Conservation (phyloP, 2,329 filamentous ascomycete species). For the Sarocladium brachiariae region DNA sequence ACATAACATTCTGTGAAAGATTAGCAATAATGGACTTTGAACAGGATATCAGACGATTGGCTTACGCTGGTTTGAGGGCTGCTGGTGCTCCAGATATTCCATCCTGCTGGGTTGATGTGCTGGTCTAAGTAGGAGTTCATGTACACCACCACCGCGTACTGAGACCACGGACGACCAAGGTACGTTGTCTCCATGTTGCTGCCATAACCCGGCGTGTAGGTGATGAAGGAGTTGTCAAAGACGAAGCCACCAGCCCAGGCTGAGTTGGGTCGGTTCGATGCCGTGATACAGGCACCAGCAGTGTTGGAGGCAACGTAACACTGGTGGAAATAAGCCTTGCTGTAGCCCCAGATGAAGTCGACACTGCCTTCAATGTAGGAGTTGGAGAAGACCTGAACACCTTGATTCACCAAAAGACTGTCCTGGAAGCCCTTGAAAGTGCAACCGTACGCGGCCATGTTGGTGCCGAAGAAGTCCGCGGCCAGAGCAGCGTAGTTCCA, state of each 20-base stretch:
- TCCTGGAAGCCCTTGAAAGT: slow-evolving; percentile 41
- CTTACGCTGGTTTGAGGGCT: slow-evolving; percentile 47
- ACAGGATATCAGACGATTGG: too few species aligned
- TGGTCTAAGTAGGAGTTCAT: slow-evolving; percentile 36
- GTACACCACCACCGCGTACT: slow-evolving; percentile 40
- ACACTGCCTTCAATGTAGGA: slow-evolving; percentile 39
- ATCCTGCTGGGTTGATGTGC: slow-evolving; percentile 16
- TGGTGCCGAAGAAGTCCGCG: slow-evolving; percentile 25
- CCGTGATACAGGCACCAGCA: slow-evolving; percentile 31
- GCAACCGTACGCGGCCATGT: slow-evolving; percentile 30
- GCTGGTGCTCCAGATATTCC: slow-evolving; percentile 44
- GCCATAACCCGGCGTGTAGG: slow-evolving; percentile 16
- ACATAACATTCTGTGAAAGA: slow-evolving; percentile 31
- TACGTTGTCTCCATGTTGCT: slow-evolving; percentile 27
- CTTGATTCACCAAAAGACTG: slow-evolving; percentile 37
- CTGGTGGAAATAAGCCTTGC: slow-evolving; percentile 34
- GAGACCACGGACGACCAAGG: slow-evolving; percentile 40
- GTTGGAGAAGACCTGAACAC: slow-evolving; percentile 38
- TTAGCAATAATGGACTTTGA: too few species aligned
- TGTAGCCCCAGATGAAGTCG: slow-evolving; percentile 33
- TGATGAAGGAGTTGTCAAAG: slow-evolving; percentile 34
- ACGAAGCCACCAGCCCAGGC: slow-evolving; percentile 26
- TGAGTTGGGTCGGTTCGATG: slow-evolving; percentile 16
- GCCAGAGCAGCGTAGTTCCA: slow-evolving; percentile 35
- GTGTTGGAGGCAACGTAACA: slow-evolving; percentile 30